phyloP scores from a whole-genome alignment of 768 basidiomycete species.

The Boletus vermiculosoides region DNA sequence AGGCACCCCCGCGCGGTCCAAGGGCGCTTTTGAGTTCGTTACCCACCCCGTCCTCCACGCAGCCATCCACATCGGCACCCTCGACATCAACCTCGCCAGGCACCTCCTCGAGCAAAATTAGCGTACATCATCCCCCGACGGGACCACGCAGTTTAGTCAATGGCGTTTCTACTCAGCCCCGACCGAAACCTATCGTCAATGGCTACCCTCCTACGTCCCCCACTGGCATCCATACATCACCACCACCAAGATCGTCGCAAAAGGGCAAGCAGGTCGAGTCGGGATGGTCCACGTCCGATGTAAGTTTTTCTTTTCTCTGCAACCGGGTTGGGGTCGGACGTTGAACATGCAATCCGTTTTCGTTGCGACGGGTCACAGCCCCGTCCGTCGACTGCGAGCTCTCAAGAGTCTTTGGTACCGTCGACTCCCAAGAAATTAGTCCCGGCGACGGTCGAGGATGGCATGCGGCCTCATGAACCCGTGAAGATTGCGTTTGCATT shows the following conservation, averaged over 20 bases:
- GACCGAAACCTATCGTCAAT: constrained; percentile 45
- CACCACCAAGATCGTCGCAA: constrained; percentile 34
- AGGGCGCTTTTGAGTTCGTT: constrained; percentile 58
- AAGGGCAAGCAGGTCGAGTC: constrained; percentile 45
- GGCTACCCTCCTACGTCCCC: constrained; percentile 37
- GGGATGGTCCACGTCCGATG: constrained; percentile 36
- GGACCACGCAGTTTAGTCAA: constrained; percentile 61
- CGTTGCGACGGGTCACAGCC: constrained; percentile 16
- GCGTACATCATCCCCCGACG: constrained; percentile 56
- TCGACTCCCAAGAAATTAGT: constrained; percentile 16
- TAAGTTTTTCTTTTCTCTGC: constrained; percentile 21
- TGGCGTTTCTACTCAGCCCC: constrained; percentile 31
- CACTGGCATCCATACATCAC: constrained; percentile 27
- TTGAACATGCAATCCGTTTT: constrained; percentile 5
- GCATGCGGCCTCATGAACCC: constrained; percentile 32
- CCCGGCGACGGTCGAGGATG: constrained; percentile 29
- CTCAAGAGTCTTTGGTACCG: constrained; percentile 15
- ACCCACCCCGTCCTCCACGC: constrained; percentile 30
- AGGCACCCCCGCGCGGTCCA: constrained; percentile 73
- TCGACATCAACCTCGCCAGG: constrained; percentile 35
- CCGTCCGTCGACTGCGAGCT: constrained; percentile 5
- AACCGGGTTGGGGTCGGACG: neutral
- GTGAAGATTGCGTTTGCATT: constrained; percentile 34
- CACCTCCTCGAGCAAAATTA: constrained; percentile 41
- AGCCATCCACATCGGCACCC: constrained; percentile 34